Conservation (phyloP, 2,329 filamentous ascomycete species). For the Trichophyton benhamiae region DNA sequence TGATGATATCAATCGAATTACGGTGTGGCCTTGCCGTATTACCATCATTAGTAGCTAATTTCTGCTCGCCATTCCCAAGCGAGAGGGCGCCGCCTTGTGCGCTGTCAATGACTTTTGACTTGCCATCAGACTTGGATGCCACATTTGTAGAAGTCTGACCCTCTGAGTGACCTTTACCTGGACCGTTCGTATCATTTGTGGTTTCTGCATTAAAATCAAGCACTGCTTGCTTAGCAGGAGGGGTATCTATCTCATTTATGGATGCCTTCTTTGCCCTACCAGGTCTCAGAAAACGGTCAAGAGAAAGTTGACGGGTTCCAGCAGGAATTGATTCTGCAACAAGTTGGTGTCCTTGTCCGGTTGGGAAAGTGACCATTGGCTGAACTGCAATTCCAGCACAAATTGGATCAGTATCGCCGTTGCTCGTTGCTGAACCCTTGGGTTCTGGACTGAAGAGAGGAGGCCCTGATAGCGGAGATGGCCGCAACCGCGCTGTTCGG, state of each 20-base stretch:
- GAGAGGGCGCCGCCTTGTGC: not conserved
- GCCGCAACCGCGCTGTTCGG: not conserved
- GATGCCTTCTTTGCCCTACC: constrained; percentile 6
- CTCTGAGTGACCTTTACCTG: not conserved
- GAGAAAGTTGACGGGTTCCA: constrained; percentile 2
- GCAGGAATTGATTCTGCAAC: not conserved
- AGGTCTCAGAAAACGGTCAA: constrained; percentile 9
- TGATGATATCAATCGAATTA: constrained; percentile 9
- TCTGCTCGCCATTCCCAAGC: not conserved
- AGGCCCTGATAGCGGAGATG: constrained; percentile 1
- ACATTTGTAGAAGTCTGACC: not conserved
- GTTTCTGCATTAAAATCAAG: not conserved
- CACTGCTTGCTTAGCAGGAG: not conserved
- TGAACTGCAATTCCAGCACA: not conserved
- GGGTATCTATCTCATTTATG: not conserved
- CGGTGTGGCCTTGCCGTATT: not conserved
- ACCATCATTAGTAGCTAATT: not conserved
- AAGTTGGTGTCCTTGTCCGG: not conserved
- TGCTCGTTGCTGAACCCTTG: not conserved
- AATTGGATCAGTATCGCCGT: not conserved
- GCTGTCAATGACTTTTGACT: not conserved
- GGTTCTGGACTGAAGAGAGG: not conserved
- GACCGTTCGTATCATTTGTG: too few relatives aligned
- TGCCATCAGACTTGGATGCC: not conserved
- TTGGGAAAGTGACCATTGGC: too few relatives aligned